Percentiles rank a stretch among this genome's conserved stretches.
These are phyloP conservation scores for Botrytis galanthina DNA, from an alignment of 2,329 filamentous ascomycete genomes.

Conservation along the genomic window DNA sequence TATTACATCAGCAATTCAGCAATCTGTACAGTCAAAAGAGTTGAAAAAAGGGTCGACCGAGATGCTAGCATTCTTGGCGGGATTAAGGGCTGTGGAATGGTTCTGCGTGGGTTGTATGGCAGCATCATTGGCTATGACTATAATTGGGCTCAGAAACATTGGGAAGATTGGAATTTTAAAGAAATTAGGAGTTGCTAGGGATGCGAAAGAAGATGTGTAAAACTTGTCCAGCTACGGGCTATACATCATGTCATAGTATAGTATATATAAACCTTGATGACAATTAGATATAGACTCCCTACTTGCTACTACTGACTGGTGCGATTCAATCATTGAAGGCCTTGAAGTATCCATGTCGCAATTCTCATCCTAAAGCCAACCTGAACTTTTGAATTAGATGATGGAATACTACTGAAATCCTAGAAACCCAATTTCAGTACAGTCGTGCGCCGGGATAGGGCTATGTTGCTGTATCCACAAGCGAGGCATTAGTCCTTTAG, in stretches of 20 bases:
- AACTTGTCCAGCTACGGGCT: background rate
- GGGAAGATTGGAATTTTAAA: constrained; percentile 35
- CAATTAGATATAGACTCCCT: background rate
- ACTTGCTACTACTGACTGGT: background rate
- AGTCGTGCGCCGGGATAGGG: background rate
- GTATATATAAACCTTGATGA: no score
- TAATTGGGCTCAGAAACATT: constrained; percentile 30
- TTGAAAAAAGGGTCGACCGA: constrained; percentile 37
- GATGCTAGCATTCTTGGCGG: constrained; percentile 24
- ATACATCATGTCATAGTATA: no score
- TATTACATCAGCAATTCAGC: constrained; percentile 63
- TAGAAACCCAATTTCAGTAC: background rate
- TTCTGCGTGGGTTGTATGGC: constrained; percentile 30
- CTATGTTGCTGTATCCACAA: background rate
- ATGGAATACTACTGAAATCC: no score
- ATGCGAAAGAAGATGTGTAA: background rate
- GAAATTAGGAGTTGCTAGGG: constrained; percentile 26
- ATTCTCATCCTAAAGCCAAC: background rate
- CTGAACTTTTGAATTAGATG: background rate
- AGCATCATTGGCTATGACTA: constrained; percentile 20
- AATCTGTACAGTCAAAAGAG: constrained; percentile 54
- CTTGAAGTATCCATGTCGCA: background rate
- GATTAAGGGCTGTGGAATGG: constrained; percentile 31
- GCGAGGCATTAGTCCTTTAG: background rate
- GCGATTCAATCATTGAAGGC: background rate